Conservation (phyloP, 169 alveolate genomes). For the Plasmodium gonderi region DNA sequence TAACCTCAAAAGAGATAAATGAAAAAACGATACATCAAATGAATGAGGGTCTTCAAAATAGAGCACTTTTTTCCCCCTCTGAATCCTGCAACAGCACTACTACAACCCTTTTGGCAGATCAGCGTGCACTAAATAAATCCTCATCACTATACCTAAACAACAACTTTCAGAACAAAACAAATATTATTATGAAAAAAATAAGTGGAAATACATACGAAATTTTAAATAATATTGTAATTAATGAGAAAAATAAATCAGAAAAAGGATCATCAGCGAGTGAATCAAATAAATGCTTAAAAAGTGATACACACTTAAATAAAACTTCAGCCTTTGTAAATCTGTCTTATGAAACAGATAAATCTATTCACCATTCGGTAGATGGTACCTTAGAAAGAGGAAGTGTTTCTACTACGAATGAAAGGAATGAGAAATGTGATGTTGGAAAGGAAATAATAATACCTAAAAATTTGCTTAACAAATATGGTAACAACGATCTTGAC, state of each 20-base stretch:
- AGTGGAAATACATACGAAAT: background rate
- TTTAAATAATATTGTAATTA: background rate
- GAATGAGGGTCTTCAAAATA: background rate
- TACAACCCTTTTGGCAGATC: slow-evolving; percentile 1
- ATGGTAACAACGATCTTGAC: background rate
- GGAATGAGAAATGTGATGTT: background rate
- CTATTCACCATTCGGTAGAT: background rate
- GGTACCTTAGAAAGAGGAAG: background rate
- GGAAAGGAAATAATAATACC: background rate
- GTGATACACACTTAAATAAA: background rate
- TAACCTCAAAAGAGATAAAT: background rate
- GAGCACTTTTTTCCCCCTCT: background rate
- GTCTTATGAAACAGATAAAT: background rate
- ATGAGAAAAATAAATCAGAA: background rate
- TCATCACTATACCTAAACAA: slow-evolving; percentile 1
- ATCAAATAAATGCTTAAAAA: background rate
- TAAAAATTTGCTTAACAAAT: background rate
- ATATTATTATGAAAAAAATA: background rate
- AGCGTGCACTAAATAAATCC: background rate
- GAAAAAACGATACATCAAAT: background rate
- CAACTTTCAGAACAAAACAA: background rate
- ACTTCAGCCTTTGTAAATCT: background rate
- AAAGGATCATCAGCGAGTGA: background rate
- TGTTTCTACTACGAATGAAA: background rate
- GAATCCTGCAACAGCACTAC: background rate